Evolutionary conservation across 805 yeast genomes (phyloP), one percentile per base, ranked within the genome.

Genomic region (Schwanniomyces polymorphus): DNA sequence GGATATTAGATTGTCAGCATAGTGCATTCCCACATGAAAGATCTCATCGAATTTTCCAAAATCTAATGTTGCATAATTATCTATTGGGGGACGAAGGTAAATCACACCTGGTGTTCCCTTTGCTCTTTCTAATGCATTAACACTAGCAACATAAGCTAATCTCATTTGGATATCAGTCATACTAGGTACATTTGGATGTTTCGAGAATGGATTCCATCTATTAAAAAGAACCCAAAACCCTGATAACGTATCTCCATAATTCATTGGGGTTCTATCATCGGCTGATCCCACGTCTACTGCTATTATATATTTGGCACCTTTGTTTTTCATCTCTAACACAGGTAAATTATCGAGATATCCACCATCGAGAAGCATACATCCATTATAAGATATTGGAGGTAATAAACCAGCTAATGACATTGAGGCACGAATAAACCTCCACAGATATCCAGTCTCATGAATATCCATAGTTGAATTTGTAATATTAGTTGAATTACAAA

Each of bases 251-350:
- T 92, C 98, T 2, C 99, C 98, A 64, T 90, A 94, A 38, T 76
- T 74, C 91, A 89, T 82, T 5, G 94, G 92, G 0, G 96, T 84
- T 43, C 92, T 77, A 57, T 91, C 98, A 62, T 94, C 98, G 4
- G 85, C 87, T 1, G 97, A 87, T 0, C 99, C 99, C 33, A 92
- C 99, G 66, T 92, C 99, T 12, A 91, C 91, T 0, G 99, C 98
- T 60, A 94, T 82, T 14, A 92, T 83, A 34, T 85, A 79, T 47
- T 84, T 83, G 2, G 97, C 97, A 1, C 98, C 98, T 49, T 88
- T 76, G 35, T 83, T 79, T 63, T 86, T 85, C 98, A 92, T 94
- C 61, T 92, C 97, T 53, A 77, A 76, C 2, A 92, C 98, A 0
- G 99, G 95, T 47, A 92, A 72, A 61, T 92, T 92, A 62, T 92